Evolutionary conservation across 495 filamentous ascomycete genomes (phyloP).

Genomic region (Aspergillus heteromorphus): DNA sequence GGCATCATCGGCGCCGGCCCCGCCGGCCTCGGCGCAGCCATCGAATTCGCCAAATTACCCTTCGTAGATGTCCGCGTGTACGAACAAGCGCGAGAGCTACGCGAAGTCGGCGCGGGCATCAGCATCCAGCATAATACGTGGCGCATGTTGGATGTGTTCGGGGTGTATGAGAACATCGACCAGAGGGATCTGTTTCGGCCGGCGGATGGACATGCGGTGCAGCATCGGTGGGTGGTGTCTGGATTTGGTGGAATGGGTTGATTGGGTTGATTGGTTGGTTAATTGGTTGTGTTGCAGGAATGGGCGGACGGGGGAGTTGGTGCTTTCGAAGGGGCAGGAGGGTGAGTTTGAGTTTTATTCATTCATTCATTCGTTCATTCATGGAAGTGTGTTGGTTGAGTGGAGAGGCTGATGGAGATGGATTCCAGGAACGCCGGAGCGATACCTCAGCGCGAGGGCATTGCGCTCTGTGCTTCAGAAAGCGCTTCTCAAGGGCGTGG

Average conservation of each 20-base stretch:
- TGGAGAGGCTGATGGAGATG: too few species aligned
- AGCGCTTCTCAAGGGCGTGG: conserved; percentile 17
- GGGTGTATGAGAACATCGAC: conserved; percentile 17
- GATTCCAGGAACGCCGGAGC: conserved; percentile 7
- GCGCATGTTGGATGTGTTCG: conserved; percentile 21
- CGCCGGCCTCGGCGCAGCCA: conserved; percentile 44
- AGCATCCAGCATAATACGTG: conserved; percentile 30
- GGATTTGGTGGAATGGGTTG: too few species aligned
- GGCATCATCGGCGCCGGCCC: conserved; percentile 45
- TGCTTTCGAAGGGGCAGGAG: conserved; percentile 9
- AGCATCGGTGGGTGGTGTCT: conserved; percentile 20
- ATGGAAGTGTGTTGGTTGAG: not conserved
- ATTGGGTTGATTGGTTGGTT: too few species aligned
- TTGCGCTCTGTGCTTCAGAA: conserved; percentile 22
- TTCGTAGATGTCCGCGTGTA: conserved; percentile 42
- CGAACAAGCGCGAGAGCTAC: conserved; percentile 41
- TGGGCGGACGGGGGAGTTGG: conserved; percentile 17
- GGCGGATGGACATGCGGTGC: conserved; percentile 14
- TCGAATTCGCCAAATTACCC: conserved; percentile 41
- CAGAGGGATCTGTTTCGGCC: conserved; percentile 15
- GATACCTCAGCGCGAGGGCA: conserved; percentile 14
- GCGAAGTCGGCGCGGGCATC: conserved; percentile 47
- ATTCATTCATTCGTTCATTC: too few species aligned
- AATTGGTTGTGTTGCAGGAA: too few species aligned
- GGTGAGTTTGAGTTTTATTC: too few species aligned